Base-by-base conservation (phyloP, 2,329 filamentous ascomycete genomes). In the Nakataea oryzae region DNA sequence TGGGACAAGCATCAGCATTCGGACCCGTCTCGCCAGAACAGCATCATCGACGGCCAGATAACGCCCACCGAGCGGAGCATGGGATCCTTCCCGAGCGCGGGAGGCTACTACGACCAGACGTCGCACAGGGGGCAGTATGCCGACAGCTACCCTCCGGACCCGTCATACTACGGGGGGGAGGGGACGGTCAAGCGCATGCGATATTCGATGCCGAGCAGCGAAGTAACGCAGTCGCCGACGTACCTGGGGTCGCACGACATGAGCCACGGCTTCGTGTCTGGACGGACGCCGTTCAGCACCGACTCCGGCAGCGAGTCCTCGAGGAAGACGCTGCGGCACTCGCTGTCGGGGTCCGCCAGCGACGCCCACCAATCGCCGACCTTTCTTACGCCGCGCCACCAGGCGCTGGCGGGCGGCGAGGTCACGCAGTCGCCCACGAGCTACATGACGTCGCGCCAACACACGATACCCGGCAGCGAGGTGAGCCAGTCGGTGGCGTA, bases 1-100 rank as follows among this genome's bases (percentile, higher is more conserved):
- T 61, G 59, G 59, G 59, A 61, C n/a, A 57, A 29, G 30, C 55
- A 61, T n/a, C 47, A 61, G 12, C 28, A 54, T 9, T 29, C 57
- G 7, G 32, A 24, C 21, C 30, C 34, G 3, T 61, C 59, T 17
- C 59, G 59, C 50, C 59, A 47, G 29, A 61, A 41, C 54, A 61
- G 59, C 59, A 34, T 57, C 50, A 57, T 27, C 12, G 59, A 61
- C 7, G 54, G 30, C 27, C 50, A 61, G 6, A 56, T 30, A 12
- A 57, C 59, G 8, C 59, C 59, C 28, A 61, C 59, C 1, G 59
- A 61, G 17, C 50, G 59, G 12, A 30, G 50, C 1, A 28, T 24
- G 13, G 59, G 54, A 4, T 47, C 58, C 21, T 59, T 59, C 28
- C 32, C 58, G 17, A 41, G 34, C 5, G 26, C 58, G 2, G 34